Percentiles rank a stretch among this genome's conserved stretches.
phyloP scores from a whole-genome alignment of 371 early-diverging fungal species.

The Mortierella sp. region DNA sequence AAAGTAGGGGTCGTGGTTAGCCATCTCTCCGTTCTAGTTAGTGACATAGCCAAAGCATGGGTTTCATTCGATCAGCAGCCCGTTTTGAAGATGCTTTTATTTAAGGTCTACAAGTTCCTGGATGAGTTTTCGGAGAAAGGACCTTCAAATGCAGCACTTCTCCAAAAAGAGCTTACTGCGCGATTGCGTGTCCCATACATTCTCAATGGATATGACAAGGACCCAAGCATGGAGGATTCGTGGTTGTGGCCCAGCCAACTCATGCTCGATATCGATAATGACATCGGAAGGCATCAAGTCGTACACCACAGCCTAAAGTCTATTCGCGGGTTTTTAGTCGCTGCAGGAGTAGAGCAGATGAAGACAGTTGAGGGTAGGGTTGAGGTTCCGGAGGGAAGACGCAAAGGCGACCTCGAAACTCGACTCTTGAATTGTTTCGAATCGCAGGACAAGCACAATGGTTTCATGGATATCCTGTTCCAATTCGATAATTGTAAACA shows the following conservation, averaged over 20 bases:
- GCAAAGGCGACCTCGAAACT: slow-evolving; percentile 4
- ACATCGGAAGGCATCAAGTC: background rate
- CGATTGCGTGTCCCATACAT: slow-evolving; percentile 11
- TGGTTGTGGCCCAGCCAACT: slow-evolving; percentile 31
- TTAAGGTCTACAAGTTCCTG: slow-evolving; percentile 13
- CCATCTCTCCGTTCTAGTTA: slow-evolving; percentile 17
- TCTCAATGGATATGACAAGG: slow-evolving; percentile 19
- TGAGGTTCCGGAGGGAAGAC: slow-evolving; percentile 13
- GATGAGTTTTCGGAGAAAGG: background rate
- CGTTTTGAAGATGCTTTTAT: background rate
- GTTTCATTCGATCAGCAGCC: slow-evolving; percentile 5
- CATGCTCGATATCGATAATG: slow-evolving; percentile 29
- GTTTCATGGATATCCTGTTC: slow-evolving; percentile 45
- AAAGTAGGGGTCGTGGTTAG: background rate
- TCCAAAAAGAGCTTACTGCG: background rate
- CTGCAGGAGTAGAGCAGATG: slow-evolving; percentile 18
- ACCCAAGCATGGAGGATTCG: background rate
- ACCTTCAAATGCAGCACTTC: too few relatives aligned
- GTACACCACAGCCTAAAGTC: slow-evolving; percentile 4
- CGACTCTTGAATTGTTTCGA: slow-evolving; percentile 17
- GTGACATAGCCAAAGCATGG: slow-evolving; percentile 14
- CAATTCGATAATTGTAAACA: slow-evolving; percentile 1
- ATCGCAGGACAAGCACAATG: slow-evolving; percentile 21
- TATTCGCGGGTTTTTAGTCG: slow-evolving; percentile 18
- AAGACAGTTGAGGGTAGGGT: slow-evolving; percentile 12